These are phyloP conservation scores for Sungouiozyma ichnusensis DNA, from an alignment of 805 yeast species.

Conservation along the genomic window DNA sequence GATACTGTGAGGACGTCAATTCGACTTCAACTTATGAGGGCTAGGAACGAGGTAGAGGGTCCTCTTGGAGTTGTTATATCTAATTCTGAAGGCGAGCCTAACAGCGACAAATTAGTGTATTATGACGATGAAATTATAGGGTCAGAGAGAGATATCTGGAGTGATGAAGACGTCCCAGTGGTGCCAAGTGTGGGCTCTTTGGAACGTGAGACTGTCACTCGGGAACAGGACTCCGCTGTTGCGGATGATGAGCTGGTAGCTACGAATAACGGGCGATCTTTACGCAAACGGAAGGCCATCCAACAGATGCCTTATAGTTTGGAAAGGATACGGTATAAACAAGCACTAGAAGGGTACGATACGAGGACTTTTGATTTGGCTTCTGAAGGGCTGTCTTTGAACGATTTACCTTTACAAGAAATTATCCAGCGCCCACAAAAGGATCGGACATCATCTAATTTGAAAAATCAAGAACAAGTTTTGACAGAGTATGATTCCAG, in stretches of 20 bases:
- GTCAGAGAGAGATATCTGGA: background rate
- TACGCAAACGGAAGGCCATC: constrained; percentile 27
- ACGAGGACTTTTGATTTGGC: constrained; percentile 16
- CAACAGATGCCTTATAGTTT: constrained; percentile 29
- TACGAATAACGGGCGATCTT: constrained; percentile 6
- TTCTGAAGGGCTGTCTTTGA: constrained; percentile 7
- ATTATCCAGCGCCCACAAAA: background rate
- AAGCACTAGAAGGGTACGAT: constrained; percentile 23
- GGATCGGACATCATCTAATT: no score
- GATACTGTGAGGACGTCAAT: no score
- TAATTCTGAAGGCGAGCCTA: background rate
- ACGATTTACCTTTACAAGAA: background rate
- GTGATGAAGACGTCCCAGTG: background rate
- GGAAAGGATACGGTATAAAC: constrained; percentile 25
- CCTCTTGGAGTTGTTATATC: background rate
- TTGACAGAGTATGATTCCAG: background rate
- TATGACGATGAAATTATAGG: background rate
- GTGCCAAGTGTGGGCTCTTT: background rate
- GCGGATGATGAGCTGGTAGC: background rate
- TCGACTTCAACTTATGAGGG: no score
- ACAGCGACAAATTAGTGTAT: background rate
- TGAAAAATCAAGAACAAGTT: background rate
- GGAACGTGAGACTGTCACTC: background rate
- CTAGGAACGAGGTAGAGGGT: background rate
- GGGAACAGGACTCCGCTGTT: background rate